Base-by-base conservation (phyloP, 495 filamentous ascomycete species). In the Penicillium turbatum region DNA sequence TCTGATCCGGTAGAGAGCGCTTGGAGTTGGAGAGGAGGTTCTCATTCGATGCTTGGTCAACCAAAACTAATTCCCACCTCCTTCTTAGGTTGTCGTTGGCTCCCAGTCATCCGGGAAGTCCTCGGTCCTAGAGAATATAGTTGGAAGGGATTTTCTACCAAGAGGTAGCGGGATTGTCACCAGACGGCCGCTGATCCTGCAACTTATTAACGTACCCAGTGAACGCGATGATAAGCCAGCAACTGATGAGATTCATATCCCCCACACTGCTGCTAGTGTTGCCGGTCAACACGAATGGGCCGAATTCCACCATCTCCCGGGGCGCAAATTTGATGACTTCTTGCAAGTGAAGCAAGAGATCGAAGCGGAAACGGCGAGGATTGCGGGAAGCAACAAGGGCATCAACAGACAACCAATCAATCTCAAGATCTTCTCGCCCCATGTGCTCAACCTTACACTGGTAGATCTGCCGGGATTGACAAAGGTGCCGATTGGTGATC, bases 21-120 rank as follows among this genome's bases (percentile, higher is more conserved):
- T 40, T 27, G 13, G 11, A 15, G 10, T 6, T 24, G 4, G 19
- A 16, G 38, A 24, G 30, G 13, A 12, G 32, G 5, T 30, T 44
- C 8, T 35, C 37, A 35, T 43, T 26, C 10, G 30, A 43, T 45
- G 13, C n/a, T 29, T 13, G 6, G 42, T 30, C 46, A 30, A 30
- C n/a, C 45, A 48, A 56, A 44, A 59, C 55, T 63, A 50, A 55
- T 59, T 37, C 16, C 19, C 27, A 16, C 39, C 32, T 59, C 38
- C 34, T 3, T 62, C 34, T 3, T 62, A 98, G 93, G 93, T 97
- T 51, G 93, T 99, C 47, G 93, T 99, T 55, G 93, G 93, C 51
- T 99, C 93, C 48, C 93, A 99, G 74, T 97, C 93, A 7, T 95
- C 92, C 45, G 93, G 93, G 60, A 99, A 99, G 73, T 97, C 93